Evolutionary conservation across 345 rosid genomes (phyloP), one percentile per base, ranked within the genome.

Genomic region (Gossypium bickii): DNA sequence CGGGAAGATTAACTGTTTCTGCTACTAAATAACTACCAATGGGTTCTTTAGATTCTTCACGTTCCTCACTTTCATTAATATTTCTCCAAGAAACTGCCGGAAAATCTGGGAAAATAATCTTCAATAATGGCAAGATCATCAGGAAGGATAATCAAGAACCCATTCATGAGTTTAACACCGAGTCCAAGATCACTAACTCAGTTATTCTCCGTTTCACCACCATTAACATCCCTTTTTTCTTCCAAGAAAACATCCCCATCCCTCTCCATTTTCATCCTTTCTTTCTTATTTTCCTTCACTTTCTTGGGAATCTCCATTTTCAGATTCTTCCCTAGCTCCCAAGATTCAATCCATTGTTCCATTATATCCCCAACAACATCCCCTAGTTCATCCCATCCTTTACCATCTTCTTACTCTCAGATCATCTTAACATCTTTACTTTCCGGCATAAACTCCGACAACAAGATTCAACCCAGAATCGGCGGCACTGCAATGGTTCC

Each of bases 71-170:
- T 15, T 7, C 38, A 60, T 0, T 24, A 59, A 22, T 61, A 7
- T 7, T 62, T 34, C 20, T 15, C 12, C 47, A 38, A 8, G 44
- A 61, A 34, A 62, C 18, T 20, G 5, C 38, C 7, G 3, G 52
- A 66, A 45, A 67, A 43, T 44, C 9, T 43, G 27, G 44, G 20
- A 69, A 16, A 48, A 47, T 15, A 18, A 70, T 82, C 82, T 70
- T 78, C 82, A 66, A 74, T 70, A 62, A 86, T 84, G 93, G 87
- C 87, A 77, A 91, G 85, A 45, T 16, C 66, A 29, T 61, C 66
- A 87, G 81, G 84, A 41, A 84, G 87, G 55, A 89, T 61, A 48
- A 67, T 78, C 64, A 88, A 82, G 77, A 86, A 85, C 61, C 85
- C 85, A 0, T 76, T 84, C 73, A n/a, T 77, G 66, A 70, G 83